Evolutionary conservation across 805 yeast genomes (phyloP).

Genomic region (Lipomyces starkeyi): DNA sequence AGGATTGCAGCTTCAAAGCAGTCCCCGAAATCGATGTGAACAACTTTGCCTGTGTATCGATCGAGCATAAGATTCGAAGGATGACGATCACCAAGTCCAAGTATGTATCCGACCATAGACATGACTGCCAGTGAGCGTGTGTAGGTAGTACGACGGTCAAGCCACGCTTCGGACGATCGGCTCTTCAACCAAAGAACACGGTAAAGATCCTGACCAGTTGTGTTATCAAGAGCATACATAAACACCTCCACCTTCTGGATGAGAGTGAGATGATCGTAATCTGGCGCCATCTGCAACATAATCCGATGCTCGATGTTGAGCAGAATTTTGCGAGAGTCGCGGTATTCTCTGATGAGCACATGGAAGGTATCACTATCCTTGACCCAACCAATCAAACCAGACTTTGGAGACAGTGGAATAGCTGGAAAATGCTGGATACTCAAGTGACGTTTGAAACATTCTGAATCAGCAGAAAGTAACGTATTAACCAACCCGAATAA

Average conservation of each 20-base stretch:
- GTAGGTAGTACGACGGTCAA: conserved; percentile 94
- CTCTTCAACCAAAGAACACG: conserved; percentile 96
- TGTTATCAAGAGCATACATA: conserved; percentile 92
- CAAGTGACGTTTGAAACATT: conserved; percentile 93
- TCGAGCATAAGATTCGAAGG: conserved; percentile 97
- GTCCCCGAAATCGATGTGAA: conserved; percentile 98
- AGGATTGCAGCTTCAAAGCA: conserved; percentile 98
- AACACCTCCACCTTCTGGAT: conserved; percentile 95
- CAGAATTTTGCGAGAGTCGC: conserved; percentile 88
- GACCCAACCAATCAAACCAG: conserved; percentile 97
- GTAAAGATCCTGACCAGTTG: conserved; percentile 94
- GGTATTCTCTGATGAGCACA: conserved; percentile 85
- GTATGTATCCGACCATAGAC: conserved; percentile 98
- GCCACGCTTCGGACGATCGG: conserved; percentile 95
- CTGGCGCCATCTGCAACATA: conserved; percentile 98
- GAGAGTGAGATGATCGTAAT: conserved; percentile 85
- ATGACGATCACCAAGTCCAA: conserved; percentile 97
- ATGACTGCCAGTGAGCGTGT: conserved; percentile 95
- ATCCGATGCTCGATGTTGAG: conserved; percentile 92
- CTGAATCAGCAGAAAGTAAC: conserved; percentile 84
- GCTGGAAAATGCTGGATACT: conserved; percentile 92
- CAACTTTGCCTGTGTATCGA: conserved; percentile 90
- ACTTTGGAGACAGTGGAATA: conserved; percentile 93
- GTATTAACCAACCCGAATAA: conserved; percentile 94
- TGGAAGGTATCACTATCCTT: conserved; percentile 97